These are phyloP conservation scores for Bipolaris oryzae DNA, from an alignment of 2,329 filamentous ascomycete genomes.

Conservation along the genomic window DNA sequence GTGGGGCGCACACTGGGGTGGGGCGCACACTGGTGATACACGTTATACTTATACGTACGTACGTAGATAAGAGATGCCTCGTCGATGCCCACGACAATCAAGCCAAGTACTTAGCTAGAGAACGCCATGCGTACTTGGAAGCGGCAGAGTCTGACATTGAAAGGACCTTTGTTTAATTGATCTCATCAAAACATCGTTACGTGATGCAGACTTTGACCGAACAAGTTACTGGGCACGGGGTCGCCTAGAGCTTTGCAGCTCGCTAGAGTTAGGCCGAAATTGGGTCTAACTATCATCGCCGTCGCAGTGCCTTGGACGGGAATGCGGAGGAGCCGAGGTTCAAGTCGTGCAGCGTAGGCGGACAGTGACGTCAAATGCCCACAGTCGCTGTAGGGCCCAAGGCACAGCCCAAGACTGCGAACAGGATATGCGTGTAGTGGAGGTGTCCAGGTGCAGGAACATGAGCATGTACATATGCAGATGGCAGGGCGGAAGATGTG, in stretches of 20 bases:
- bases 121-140: not conserved
- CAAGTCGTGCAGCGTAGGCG: no score
- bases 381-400: not conserved
- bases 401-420: not conserved
- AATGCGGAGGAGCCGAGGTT: not conserved
- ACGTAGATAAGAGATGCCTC: not conserved
- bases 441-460: not conserved
- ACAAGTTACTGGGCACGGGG: not conserved
- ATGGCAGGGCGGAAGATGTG: not conserved
- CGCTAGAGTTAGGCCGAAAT: not conserved
- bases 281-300: not conserved
- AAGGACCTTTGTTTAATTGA: not conserved
- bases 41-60: no score
- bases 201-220: not conserved
- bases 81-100: not conserved
- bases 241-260: not conserved
- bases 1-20: no score
- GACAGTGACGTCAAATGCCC: not conserved
- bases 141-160: not conserved
- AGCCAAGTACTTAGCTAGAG: no score
- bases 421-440: no score
- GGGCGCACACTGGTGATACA: no score
- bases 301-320: not conserved
- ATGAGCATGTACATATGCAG: not conserved
- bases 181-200: not conserved